Base-by-base conservation (phyloP, 2,329 filamentous ascomycete genomes). In the Sporothrix euskadiensis region DNA sequence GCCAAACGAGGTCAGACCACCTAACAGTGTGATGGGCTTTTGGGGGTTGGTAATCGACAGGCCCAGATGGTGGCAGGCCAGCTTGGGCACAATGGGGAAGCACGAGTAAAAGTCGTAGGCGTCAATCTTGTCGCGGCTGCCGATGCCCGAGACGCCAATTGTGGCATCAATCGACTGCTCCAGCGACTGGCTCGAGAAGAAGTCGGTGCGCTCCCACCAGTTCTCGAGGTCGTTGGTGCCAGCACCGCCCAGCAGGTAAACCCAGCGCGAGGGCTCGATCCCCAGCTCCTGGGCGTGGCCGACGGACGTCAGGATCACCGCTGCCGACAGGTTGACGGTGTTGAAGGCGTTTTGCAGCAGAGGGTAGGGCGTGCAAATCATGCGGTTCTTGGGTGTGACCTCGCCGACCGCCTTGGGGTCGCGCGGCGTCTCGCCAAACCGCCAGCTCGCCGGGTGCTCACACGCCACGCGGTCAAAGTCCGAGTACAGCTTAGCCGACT, bases 361-460 rank as follows among this genome's bases (percentile, higher is more conserved):
- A 32, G 69, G 74, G 54, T 75, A 75, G 14, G 74, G 74, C 9
- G 71, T 75, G 74, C 74, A 73, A 16, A 75, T 75, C 69, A 75
- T 71, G 41, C 74, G 71, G 63, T 75, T 75, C 8, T 66, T 39
- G 3, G 63, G 26, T 8, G 74, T 71, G 5, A 75, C 63, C 32
- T 52, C 59, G 44, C 71, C 71, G 1, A 75, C 32, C 4, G 63
- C 69, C 7, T 12, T 39, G 3, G 69, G 68, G 30, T 65, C 30
- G 3, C 74, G 41, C 4, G 74, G 74, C 3, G 44, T 70, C 39
- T 69, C 74, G 49, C 74, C 74, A 6, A n/a, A n/a, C 12, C 74
- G 68, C 74, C 74, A 75, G 63, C 71, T 73, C 35, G 65, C 54
- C 19, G 71, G 71, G 39, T 75, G 68, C 4, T 47, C 44, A 47